Evolutionary conservation across 148 eudicot species (phyloP).

Genomic region (Suaeda aralocaspica): DNA sequence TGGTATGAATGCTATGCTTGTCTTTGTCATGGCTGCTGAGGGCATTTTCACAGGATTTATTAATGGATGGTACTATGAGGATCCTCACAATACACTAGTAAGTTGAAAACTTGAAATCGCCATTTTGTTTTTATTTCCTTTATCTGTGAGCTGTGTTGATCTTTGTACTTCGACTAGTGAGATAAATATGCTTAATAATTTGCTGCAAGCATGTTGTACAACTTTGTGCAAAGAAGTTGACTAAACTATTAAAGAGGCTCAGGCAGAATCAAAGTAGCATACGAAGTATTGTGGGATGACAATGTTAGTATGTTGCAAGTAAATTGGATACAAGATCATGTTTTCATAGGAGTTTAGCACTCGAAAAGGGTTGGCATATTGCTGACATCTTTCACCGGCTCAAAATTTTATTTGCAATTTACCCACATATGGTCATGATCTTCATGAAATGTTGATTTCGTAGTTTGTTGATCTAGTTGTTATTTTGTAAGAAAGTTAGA

Average conservation of each 20-base stretch:
- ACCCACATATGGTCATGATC: too few relatives aligned
- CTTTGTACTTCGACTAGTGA: neutral
- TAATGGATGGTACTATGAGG: slow-evolving; percentile 84
- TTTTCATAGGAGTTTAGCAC: slow-evolving; percentile 81
- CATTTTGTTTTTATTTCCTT: neutral
- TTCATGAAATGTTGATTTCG: too few relatives aligned
- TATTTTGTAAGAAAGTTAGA: too few relatives aligned
- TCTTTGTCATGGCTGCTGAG: slow-evolving; percentile 87
- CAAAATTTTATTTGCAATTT: too few relatives aligned
- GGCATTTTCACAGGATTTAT: slow-evolving; percentile 78
- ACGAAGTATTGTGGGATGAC: neutral
- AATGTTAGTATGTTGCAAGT: slow-evolving; percentile 38
- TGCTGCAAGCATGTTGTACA: neutral
- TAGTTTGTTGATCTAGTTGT: too few relatives aligned
- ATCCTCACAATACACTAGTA: slow-evolving; percentile 75
- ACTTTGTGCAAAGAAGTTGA: neutral
- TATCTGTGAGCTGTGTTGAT: neutral
- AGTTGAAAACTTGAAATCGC: neutral
- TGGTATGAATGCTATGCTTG: slow-evolving; percentile 98
- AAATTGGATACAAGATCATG: slow-evolving; percentile 76
- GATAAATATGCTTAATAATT: neutral
- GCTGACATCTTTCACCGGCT: slow-evolving; percentile 58
- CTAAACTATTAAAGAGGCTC: neutral
- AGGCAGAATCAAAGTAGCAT: neutral
- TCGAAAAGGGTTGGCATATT: slow-evolving; percentile 75